Base-by-base conservation (phyloP, 2,329 filamentous ascomycete species). In the Venturia pyrina region DNA sequence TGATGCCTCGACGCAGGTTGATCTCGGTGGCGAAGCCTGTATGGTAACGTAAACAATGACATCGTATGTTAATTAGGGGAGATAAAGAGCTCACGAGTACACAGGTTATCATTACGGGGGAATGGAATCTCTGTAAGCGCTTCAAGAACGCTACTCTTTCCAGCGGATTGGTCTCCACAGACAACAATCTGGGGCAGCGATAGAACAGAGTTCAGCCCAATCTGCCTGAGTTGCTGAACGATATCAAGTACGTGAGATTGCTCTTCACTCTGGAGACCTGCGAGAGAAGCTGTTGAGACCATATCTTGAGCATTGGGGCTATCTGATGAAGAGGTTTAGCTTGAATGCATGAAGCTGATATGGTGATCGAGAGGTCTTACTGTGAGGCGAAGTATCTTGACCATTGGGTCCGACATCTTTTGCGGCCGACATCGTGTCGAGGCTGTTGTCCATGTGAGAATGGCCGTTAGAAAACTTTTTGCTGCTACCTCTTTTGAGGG, bases 121-220 rank as follows among this genome's bases (percentile, higher is more conserved):
- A 89, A 88, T 0, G 80, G 79, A 1, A 89, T 81, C 11, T 82
- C 80, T 0, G 85, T 84, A 60, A 89, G 84, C 0, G 71, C 68
- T 62, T 70, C 68, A 5, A 70, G 56, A 2, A 70, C 68, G 0
- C 60, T 65, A 44, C 66, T 68, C 43, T 72, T 72, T 1, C 70
- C 70, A 0, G 69, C 65, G 6, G 70, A 70, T 60, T 72, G 70
- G 46, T 72, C 68, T 8, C 70, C 70, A 65, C 69, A 70, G 5
- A 72, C 70, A 2, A 71, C 70, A 41, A 72, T 41, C 65, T 70
- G 68, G 0, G 68, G 69, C 13, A 67, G 21, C 3, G 40, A 32
- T 5, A 24, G 15, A 4, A 2, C 4, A 21, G 4, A 4, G 57
- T 70, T 84, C 76, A 72, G 83, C 73, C 71, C 84, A 78, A 68